A percentile compares a stretch with the other conserved stretches of the same genome.
phyloP scores from a whole-genome alignment of 495 filamentous ascomycete species.

The Beverwykella pulmonaria region DNA sequence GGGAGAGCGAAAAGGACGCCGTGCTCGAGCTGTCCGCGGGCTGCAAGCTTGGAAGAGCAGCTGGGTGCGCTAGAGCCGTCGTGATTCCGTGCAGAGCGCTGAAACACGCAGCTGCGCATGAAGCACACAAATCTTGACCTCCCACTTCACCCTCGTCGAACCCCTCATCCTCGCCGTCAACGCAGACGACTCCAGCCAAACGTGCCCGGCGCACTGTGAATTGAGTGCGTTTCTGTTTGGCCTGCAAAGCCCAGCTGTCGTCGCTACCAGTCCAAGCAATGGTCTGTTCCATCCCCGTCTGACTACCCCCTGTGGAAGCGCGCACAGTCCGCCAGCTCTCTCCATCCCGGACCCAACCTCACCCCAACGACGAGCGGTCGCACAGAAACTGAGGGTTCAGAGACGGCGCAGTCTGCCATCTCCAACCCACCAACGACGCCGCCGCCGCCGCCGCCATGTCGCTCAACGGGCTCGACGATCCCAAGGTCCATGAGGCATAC shows the following conservation, averaged over 20 bases:
- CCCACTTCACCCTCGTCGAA: neutral
- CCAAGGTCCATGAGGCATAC: conserved; percentile 79
- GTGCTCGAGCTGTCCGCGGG: too few species aligned
- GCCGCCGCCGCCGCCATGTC: conserved; percentile 64
- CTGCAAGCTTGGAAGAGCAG: neutral
- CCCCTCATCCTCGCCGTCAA: too few species aligned
- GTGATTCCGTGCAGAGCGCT: too few species aligned
- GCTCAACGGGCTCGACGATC: conserved; percentile 92
- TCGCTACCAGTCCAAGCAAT: conserved; percentile 5
- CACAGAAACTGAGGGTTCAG: neutral
- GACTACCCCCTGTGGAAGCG: conserved; percentile 25
- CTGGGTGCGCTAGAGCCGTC: neutral
- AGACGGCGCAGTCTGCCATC: conserved; percentile 3
- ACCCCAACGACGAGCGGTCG: neutral
- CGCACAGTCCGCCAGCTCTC: conserved; percentile 12
- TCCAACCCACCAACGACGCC: neutral
- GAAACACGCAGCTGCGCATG: neutral
- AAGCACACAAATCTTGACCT: neutral
- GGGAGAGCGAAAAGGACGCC: too few species aligned
- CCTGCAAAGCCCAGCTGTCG: neutral
- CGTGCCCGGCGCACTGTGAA: conserved; percentile 13
- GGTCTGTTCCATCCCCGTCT: conserved; percentile 21
- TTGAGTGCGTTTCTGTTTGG: neutral
- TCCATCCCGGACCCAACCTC: neutral
- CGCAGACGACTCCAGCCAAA: neutral